Evolutionary conservation across 2,329 filamentous ascomycete genomes (phyloP), one percentile per base, ranked within the genome.

Genomic region (Fusarium verrucosum): DNA sequence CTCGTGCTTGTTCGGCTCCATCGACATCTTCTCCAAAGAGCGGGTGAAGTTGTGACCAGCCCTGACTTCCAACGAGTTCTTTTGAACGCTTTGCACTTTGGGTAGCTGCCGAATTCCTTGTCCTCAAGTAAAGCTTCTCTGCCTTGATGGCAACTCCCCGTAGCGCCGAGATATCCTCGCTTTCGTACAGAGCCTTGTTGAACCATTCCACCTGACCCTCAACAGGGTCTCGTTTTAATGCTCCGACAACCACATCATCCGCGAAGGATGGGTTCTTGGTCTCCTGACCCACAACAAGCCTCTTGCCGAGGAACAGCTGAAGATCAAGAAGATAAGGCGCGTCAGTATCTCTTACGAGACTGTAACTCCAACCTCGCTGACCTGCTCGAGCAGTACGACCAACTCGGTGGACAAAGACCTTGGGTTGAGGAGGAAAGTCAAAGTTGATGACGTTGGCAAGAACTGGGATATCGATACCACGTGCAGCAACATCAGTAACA

Each of bases 401-500:
- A 42, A 99, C 95, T 74, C 95, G 89, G 78, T 99, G 95, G 25
- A 99, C 91, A 72, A 96, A 99, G 37, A 99, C 89, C 79, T 99
- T 99, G 19, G 95, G 92, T 72, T 98, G 95, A 3, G 94, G 91
- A 4, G 95, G 94, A 66, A 99, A 99, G 74, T 98, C 94, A 78
- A 96, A 99, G 81, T 99, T 98, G 81, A 99, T 94, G 58, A 99
- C 95, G 74, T 99, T 98, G 54, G 92, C 94, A 32, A 99, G 84
- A 42, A 97, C 86, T 1, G 95, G 95, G 68, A 99, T 97, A 87
- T 99, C 95, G 62, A 99, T 96, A 87, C 95, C 94, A 82, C 95
- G 87, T 20, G 95, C 95, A 14, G 95, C 95, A 50, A 99, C 93
- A 75, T 99, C 95, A 2, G 95, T 99, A 40, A 98, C 94, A 4